Conservation (phyloP, 108 stramenopile genomes). For the Bacterosira constricta region DNA sequence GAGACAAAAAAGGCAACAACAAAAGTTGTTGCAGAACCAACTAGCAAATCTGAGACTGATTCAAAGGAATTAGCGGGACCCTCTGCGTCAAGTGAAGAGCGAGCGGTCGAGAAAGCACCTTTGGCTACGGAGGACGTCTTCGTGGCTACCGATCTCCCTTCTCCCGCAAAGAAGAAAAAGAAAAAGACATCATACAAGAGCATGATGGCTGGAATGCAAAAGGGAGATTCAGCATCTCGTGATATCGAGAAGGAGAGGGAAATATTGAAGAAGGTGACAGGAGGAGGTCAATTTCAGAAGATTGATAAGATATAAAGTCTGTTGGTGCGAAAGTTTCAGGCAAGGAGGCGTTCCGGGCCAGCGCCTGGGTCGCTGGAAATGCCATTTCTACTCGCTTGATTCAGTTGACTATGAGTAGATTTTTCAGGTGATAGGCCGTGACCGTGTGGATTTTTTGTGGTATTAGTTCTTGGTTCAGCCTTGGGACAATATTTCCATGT, state of each 20-base stretch:
- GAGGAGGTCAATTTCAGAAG: conserved; percentile 81
- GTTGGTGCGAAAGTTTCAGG: no score
- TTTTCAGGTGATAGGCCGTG: no score
- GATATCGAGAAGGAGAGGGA: conserved; percentile 70
- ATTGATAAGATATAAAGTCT: conserved; percentile 80
- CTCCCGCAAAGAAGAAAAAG: conserved; percentile 75
- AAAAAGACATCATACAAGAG: conserved; percentile 81
- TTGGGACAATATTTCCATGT: no score
- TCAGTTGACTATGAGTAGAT: no score
- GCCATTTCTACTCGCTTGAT: no score
- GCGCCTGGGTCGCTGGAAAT: no score
- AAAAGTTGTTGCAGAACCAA: not conserved
- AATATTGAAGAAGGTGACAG: conserved; percentile 62
- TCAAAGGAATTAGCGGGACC: conserved; percentile 2
- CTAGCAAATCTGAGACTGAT: not conserved
- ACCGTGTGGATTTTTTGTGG: no score
- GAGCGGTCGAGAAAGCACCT: not conserved
- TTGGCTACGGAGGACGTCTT: not conserved
- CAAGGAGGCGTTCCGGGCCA: no score
- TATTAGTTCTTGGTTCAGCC: no score
- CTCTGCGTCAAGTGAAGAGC: not conserved
- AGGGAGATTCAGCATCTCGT: conserved; percentile 15
- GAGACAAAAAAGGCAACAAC: conserved; percentile 11
- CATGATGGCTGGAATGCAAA: conserved; percentile 75
- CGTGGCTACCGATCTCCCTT: conserved; percentile 1